Base-by-base conservation (phyloP, 371 early-diverging fungal genomes). In the Actinomortierella ambigua region DNA sequence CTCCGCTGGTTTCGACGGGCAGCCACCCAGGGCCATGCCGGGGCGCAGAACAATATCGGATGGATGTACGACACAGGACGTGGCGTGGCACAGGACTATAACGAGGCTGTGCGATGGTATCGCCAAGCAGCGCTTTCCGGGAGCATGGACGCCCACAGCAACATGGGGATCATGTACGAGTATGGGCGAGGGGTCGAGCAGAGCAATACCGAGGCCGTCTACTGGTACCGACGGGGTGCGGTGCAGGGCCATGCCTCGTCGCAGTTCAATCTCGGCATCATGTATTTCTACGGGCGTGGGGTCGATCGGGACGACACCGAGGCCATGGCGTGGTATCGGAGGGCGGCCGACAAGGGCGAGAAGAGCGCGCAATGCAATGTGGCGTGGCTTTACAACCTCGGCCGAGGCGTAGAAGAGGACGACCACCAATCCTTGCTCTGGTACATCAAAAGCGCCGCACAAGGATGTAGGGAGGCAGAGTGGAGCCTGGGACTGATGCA, bases 231-330 rank as follows among this genome's bases (percentile, higher is more conserved):
- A 24, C 79, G 80, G 14, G 83, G 88, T 0, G 88, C 91, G 7
- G 70, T 78, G 26, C 81, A 79, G 47, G 94, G 93, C 34, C 92
- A 92, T 68, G 86, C 89, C 23, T 89, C 77, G 68, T 82, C 54
- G 18, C 92, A 93, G 67, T 91, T 93, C 78, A 93, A 93, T 59
- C 81, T 93, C 9, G 96, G 93, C 1, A 91, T 94, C 68, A 92
- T 90, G 50, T 93, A 89, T 71, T 93, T 93, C 43, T 88, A 93
- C 75, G 91, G 88, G 26, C 77, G 84, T 61, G 89, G 90, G 13
- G 82, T 89, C 1, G 75, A 65, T 20, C 76, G 79, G 59, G 78
- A 89, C 67, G n/a, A n/a, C n/a, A 67, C 48, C 22, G 57, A 81
- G 47, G 90, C 85, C 13, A 79, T 83, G 24, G 75, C 79, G 57